phyloP scores from a whole-genome alignment of 345 rosid species.

The Syzygium grande region DNA sequence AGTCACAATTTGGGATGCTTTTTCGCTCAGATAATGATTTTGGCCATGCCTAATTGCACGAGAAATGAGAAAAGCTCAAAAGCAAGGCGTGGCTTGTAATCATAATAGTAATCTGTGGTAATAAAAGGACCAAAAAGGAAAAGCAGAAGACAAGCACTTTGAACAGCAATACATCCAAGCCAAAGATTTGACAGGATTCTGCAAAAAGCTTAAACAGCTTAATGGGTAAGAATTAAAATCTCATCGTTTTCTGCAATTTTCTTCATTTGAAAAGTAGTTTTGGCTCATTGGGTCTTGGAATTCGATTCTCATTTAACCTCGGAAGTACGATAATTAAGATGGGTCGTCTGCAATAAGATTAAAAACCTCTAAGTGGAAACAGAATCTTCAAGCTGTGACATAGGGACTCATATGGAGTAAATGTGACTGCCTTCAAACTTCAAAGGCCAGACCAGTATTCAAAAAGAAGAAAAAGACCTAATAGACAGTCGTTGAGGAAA shows the following conservation, averaged over 20 bases:
- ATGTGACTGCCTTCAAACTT: constrained; percentile 27
- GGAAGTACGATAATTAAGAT: background rate
- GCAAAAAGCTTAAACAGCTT: background rate
- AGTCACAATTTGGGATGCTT: constrained; percentile 6
- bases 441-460: constrained; percentile 9
- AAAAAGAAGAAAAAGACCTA: constrained; percentile 6
- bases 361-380: background rate
- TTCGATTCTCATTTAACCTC: background rate
- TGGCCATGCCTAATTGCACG: constrained; percentile 26
- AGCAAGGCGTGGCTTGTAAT: background rate
- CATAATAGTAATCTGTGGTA: background rate
- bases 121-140: background rate
- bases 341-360: background rate
- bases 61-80: constrained; percentile 11
- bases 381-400: background rate
- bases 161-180: background rate
- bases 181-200: background rate
- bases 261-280: background rate
- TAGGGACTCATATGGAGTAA: background rate
- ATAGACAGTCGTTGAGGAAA: constrained; percentile 52
- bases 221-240: background rate
- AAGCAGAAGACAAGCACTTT: background rate
- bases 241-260: background rate
- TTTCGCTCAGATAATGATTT: constrained; percentile 19
- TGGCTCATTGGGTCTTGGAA: background rate